Conservation (phyloP, 306 rosid species). For the Prinsepia uniflora region DNA sequence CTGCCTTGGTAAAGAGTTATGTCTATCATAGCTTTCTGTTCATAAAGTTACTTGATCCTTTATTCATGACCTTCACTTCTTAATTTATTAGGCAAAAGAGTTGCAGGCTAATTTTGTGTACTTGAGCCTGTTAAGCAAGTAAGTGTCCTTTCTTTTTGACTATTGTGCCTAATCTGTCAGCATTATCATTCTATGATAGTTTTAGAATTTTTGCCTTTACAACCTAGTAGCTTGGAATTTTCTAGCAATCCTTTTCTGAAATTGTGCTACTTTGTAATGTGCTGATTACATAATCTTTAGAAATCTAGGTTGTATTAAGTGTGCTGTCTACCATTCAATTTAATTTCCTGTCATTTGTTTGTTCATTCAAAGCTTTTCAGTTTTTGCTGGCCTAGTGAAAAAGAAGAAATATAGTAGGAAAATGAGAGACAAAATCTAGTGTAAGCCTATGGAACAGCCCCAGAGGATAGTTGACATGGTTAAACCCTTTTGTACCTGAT, state of each 20-base stretch:
- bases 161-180: not conserved
- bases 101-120: slow-evolving; percentile 72
- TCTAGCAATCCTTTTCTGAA: not conserved
- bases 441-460: too few species aligned
- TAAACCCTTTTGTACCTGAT: slow-evolving; percentile 6
- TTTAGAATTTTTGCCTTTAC: not conserved
- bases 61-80: slow-evolving; percentile 22
- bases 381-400: not conserved
- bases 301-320: not conserved
- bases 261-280: not conserved
- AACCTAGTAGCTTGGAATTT: not conserved
- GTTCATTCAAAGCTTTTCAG: too few species aligned
- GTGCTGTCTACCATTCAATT: not conserved
- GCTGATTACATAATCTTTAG: not conserved
- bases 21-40: not conserved
- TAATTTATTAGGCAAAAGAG: slow-evolving; percentile 65
- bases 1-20: slow-evolving; percentile 11
- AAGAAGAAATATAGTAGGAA: not conserved
- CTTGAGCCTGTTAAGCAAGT: slow-evolving; percentile 80
- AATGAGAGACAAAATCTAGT: not conserved
- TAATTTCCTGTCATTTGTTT: not conserved
- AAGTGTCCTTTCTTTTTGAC: slow-evolving; percentile 31
- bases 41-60: slow-evolving; percentile 18
- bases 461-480: not conserved
- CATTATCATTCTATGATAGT: not conserved